phyloP scores from a whole-genome alignment of 768 basidiomycete species.

The Leccinum aurantiacum region DNA sequence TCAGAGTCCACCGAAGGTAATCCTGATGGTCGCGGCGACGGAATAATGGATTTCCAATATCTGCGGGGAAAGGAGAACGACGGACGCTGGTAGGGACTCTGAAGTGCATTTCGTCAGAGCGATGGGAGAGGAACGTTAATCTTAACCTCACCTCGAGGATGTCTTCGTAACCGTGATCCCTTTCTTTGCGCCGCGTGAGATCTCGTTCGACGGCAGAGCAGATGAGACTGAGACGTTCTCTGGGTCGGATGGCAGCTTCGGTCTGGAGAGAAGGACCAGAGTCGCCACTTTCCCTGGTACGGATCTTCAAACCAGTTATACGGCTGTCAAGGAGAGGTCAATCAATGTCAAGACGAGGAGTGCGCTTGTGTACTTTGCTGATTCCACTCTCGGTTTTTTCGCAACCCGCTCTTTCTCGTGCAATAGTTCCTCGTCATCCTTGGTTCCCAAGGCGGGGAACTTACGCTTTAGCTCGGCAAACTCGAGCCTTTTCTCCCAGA shows the following conservation, averaged over 20 bases:
- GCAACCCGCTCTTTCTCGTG: constrained; percentile 67
- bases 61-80: constrained; percentile 58
- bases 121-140: background rate
- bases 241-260: constrained; percentile 59
- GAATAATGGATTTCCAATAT: constrained; percentile 63
- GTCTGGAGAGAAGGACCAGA: constrained; percentile 37
- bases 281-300: constrained; percentile 46
- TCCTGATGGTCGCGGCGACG: constrained; percentile 35
- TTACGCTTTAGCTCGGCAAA: constrained; percentile 81
- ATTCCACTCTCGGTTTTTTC: constrained; percentile 53
- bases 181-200: constrained; percentile 64
- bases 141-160: constrained; percentile 63
- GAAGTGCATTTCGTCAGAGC: constrained; percentile 11
- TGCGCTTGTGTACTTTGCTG: constrained; percentile 11
- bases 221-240: constrained; percentile 62
- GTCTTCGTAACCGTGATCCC: constrained; percentile 86
- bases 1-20: constrained; percentile 28
- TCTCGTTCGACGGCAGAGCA: constrained; percentile 56
- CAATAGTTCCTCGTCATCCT: constrained; percentile 70
- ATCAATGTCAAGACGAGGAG: background rate
- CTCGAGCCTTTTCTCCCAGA: constrained; percentile 79
- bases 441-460: constrained; percentile 56
- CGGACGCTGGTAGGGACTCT: constrained; percentile 73
- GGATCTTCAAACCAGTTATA: constrained; percentile 53
- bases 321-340: constrained; percentile 34